These are phyloP conservation scores for Trypanosoma platydactyli DNA, from an alignment of 208 protist species.

Conservation along the genomic window DNA sequence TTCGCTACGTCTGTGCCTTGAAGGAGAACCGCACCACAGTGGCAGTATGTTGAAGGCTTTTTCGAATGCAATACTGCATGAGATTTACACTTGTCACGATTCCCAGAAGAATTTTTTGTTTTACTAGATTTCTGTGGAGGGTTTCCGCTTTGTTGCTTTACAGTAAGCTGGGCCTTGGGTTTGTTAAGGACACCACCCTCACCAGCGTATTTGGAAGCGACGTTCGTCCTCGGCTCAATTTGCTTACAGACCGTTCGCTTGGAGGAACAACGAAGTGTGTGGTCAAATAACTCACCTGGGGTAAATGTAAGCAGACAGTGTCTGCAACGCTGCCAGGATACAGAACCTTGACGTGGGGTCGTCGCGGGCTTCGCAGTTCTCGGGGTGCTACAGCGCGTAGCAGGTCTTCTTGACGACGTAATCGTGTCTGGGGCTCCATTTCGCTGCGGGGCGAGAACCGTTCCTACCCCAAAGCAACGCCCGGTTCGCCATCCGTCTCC, in stretches of 20 bases:
- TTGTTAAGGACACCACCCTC: constrained; percentile 3
- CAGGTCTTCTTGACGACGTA: neutral
- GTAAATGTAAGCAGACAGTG: neutral
- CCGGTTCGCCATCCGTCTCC: neutral
- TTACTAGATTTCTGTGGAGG: neutral
- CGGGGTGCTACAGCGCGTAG: neutral
- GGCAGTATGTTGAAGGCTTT: constrained; percentile 5
- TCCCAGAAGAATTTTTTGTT: neutral
- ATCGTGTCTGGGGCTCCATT: neutral
- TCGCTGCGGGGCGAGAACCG: neutral
- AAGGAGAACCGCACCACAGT: constrained; percentile 19
- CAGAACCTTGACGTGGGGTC: neutral
- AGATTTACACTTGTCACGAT: neutral
- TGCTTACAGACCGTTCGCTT: neutral
- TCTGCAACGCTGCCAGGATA: neutral
- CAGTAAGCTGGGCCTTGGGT: constrained; percentile 5
- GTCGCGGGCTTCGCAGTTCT: too few relatives aligned
- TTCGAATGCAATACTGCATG: neutral
- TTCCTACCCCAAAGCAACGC: neutral
- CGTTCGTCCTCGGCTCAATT: neutral
- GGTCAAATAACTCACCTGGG: neutral
- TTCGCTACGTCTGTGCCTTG: constrained; percentile 11
- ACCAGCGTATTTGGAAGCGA: neutral
- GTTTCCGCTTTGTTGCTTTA: neutral
- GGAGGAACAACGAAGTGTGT: constrained; percentile 3